phyloP scores from a whole-genome alignment of 1,284 basidiomycete genomes.

The Moesziomyces sp. region DNA sequence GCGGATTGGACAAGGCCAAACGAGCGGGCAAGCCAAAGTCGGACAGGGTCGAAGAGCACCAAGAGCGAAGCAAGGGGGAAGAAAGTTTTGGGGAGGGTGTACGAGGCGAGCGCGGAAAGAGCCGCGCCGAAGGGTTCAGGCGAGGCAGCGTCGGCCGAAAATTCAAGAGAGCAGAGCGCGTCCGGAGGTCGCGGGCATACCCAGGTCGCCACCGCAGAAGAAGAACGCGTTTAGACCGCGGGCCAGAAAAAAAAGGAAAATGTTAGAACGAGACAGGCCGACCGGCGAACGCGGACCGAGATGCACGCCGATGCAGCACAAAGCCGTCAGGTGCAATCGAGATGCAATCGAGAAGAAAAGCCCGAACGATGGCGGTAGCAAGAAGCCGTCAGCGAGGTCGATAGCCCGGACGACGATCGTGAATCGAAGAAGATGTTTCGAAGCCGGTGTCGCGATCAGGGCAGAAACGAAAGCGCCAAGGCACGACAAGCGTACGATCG shows the following conservation, averaged over 20 bases:
- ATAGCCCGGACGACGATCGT: no score
- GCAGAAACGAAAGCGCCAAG: no score
- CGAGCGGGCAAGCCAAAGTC: not conserved
- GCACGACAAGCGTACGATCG: no score
- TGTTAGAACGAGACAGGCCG: slow-evolving; percentile 16
- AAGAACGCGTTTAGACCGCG: slow-evolving; percentile 1
- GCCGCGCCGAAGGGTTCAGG: no score
- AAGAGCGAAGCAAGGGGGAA: no score
- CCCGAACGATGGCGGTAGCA: no score
- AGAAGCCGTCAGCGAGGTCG: no score
- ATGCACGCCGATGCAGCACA: not conserved
- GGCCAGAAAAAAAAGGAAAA: not conserved
- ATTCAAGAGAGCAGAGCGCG: slow-evolving; percentile 6
- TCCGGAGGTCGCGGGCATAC: slow-evolving; percentile 38
- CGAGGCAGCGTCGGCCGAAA: not conserved
- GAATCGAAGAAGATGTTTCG: no score
- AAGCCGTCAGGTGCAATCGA: not conserved
- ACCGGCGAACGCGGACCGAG: not conserved
- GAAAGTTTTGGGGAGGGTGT: no score
- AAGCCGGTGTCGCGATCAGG: no score
- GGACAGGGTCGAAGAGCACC: not conserved
- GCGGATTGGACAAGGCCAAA: slow-evolving; percentile 21
- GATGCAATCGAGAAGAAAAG: no score
- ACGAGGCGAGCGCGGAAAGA: no score
- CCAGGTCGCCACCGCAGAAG: not conserved